Conservation (phyloP, 768 basidiomycete species). For the Sistotremastrum niveocremeum region DNA sequence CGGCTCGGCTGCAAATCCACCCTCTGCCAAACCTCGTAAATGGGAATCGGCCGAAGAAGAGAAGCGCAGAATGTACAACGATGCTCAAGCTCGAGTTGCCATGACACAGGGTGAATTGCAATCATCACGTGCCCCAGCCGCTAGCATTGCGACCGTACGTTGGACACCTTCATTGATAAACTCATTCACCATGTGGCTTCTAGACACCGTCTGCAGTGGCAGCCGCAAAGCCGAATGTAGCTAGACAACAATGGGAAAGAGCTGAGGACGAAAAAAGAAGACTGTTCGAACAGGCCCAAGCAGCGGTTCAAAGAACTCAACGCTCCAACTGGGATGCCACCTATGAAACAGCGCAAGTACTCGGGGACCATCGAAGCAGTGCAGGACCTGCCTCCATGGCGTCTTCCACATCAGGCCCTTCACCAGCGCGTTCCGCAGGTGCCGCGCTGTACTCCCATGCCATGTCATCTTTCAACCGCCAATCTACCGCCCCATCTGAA, state of each 20-base stretch:
- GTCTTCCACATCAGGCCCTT: not conserved
- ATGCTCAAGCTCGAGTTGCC: slow-evolving; percentile 54
- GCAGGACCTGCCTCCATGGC: not conserved
- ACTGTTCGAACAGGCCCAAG: slow-evolving; percentile 7
- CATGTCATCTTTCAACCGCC: slow-evolving; percentile 24
- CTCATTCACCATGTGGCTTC: not conserved
- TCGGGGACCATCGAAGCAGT: not conserved
- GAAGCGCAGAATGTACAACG: slow-evolving; percentile 53
- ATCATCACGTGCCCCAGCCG: slow-evolving; percentile 15
- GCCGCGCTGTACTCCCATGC: slow-evolving; percentile 32
- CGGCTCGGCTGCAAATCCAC: not conserved
- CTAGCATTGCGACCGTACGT: slow-evolving; percentile 4
- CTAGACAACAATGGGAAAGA: slow-evolving; percentile 2
- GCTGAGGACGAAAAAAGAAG: slow-evolving; percentile 9
- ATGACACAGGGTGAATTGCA: slow-evolving; percentile 35
- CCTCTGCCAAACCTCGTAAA: slow-evolving; percentile 9
- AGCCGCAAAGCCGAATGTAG: not conserved
- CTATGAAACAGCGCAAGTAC: not conserved
- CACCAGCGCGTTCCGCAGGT: slow-evolving; percentile 24
- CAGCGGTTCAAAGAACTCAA: slow-evolving; percentile 1
- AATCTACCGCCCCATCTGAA: not conserved
- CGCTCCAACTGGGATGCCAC: slow-evolving; percentile 1
- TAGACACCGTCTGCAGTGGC: not conserved
- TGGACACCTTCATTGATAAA: slow-evolving; percentile 8
- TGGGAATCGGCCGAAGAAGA: slow-evolving; percentile 71